Evolutionary conservation across 495 filamentous ascomycete species (phyloP).

Genomic region (Massariosphaeria phaeospora): DNA sequence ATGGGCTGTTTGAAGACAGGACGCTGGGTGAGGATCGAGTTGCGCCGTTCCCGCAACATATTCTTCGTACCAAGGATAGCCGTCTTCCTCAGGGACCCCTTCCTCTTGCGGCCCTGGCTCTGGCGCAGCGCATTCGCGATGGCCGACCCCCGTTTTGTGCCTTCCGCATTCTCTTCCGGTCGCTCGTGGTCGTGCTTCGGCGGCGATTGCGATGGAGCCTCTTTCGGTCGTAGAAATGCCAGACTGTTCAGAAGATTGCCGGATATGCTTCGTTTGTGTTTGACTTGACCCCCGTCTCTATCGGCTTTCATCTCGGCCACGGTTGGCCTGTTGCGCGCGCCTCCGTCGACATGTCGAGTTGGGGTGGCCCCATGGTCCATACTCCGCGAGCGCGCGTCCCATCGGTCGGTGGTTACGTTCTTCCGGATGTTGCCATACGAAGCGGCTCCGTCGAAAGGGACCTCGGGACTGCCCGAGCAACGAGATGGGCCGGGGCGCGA

Average conservation of each 20-base stretch:
- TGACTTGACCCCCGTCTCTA: slow-evolving; percentile 1
- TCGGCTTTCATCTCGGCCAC: background rate
- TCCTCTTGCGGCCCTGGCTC: slow-evolving; percentile 64
- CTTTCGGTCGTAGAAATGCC: slow-evolving; percentile 45
- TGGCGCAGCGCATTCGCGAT: slow-evolving; percentile 50
- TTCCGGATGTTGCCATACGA: background rate
- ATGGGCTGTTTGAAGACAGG: background rate
- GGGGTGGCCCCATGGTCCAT: slow-evolving; percentile 35
- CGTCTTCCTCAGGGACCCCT: slow-evolving; percentile 44
- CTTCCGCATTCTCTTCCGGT: slow-evolving; percentile 41
- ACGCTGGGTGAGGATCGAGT: slow-evolving; percentile 16
- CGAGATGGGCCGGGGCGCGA: too few relatives aligned
- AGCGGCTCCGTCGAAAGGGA: background rate
- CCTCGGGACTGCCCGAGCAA: background rate
- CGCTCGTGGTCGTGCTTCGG: slow-evolving; percentile 40
- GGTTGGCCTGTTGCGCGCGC: background rate
- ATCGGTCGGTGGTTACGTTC: slow-evolving; percentile 8
- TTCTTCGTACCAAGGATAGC: slow-evolving; percentile 37
- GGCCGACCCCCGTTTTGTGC: slow-evolving; percentile 43
- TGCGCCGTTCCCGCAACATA: slow-evolving; percentile 28
- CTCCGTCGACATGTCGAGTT: slow-evolving; percentile 16
- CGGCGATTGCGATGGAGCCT: slow-evolving; percentile 43
- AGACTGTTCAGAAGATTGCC: slow-evolving; percentile 58
- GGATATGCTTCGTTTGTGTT: slow-evolving; percentile 62
- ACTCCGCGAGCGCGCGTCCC: slow-evolving; percentile 20